phyloP scores from a whole-genome alignment of 2,329 filamentous ascomycete species.

The Diaporthe velutina region DNA sequence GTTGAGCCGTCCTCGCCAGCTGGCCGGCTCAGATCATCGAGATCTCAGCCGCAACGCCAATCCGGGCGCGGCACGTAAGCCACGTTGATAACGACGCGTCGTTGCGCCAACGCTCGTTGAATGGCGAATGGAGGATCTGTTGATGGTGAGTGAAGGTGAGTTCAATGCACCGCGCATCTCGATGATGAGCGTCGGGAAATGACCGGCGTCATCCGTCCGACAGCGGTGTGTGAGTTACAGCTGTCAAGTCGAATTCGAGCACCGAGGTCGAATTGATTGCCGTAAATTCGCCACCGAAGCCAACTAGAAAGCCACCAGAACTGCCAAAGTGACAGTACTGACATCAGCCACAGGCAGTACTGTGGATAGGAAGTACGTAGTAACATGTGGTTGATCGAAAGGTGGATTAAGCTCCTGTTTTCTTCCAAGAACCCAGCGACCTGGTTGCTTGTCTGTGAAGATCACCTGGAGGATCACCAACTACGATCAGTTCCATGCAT shows the following conservation, averaged over 20 bases:
- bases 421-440: neutral
- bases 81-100: conserved; percentile 11
- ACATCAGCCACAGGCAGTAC: conserved; percentile 6
- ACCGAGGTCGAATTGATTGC: neutral
- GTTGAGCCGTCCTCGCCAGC: neutral
- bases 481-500: conserved; percentile 16
- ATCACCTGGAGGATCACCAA: conserved; percentile 28
- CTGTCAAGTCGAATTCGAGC: neutral
- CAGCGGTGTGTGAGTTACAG: neutral
- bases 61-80: conserved; percentile 26
- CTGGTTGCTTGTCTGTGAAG: conserved; percentile 3
- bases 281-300: neutral
- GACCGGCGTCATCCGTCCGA: conserved; percentile 1
- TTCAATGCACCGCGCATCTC: neutral
- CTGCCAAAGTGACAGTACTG: neutral
- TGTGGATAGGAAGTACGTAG: neutral
- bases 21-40: conserved; percentile 4
- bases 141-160: neutral
- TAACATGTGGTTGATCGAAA: neutral
- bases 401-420: conserved; percentile 24
- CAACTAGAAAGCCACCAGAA: neutral
- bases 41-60: conserved; percentile 10
- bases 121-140: neutral
- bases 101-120: conserved; percentile 11
- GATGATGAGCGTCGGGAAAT: conserved; percentile 8